phyloP scores from a whole-genome alignment of 2,329 filamentous ascomycete species.

The Elsinoe australis region DNA sequence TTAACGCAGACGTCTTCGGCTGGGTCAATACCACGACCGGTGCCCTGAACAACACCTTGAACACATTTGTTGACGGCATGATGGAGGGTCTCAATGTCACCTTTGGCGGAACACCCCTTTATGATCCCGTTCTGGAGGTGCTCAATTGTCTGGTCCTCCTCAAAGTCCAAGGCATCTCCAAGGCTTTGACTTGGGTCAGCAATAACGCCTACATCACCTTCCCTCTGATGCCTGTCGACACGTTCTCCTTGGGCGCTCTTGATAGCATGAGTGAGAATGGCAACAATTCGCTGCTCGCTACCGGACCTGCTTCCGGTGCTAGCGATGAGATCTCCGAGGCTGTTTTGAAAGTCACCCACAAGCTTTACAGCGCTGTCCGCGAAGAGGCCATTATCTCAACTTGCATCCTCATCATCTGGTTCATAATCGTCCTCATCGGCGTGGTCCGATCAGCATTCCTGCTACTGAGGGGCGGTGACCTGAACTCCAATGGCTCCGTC shows the following conservation, averaged over 20 bases:
- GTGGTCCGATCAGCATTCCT: constrained; percentile 55
- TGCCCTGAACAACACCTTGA: constrained; percentile 79
- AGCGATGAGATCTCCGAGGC: constrained; percentile 75
- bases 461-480: constrained; percentile 46
- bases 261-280: constrained; percentile 42
- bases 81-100: constrained; percentile 63
- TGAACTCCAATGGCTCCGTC: constrained; percentile 19
- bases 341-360: constrained; percentile 60
- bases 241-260: constrained; percentile 72
- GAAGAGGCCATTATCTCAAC: constrained; percentile 74
- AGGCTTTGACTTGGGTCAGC: constrained; percentile 87
- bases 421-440: constrained; percentile 69
- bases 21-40: constrained; percentile 79
- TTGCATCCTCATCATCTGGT: constrained; percentile 65
- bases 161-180: constrained; percentile 77
- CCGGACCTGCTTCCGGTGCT: constrained; percentile 58
- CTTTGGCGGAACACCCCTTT: constrained; percentile 75
- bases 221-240: constrained; percentile 68
- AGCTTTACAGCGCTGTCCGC: constrained; percentile 59
- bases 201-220: constrained; percentile 78
- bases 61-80: constrained; percentile 71
- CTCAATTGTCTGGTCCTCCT: constrained; percentile 80
- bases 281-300: constrained; percentile 67
- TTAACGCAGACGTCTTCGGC: constrained; percentile 78
- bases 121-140: constrained; percentile 69